Evolutionary conservation across 768 basidiomycete species (phyloP).

Genomic region (Rhodotorula graminis): DNA sequence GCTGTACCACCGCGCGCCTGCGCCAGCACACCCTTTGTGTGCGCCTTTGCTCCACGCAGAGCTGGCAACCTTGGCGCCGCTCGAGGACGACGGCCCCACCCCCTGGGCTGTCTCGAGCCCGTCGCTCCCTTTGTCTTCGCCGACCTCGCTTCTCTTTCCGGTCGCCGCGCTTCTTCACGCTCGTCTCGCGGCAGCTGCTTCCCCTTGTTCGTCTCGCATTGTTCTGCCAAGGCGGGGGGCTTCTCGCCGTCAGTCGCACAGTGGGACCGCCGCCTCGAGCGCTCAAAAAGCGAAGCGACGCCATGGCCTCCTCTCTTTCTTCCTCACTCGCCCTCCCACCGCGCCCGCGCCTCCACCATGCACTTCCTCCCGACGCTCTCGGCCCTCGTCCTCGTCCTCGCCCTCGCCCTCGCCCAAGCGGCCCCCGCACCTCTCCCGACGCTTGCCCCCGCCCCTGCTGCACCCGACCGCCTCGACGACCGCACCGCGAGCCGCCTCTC

Average conservation of each 20-base stretch:
- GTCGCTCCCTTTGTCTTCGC: not conserved
- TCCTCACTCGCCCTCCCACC: not conserved
- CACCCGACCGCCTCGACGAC: not conserved
- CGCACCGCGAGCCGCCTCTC: no score
- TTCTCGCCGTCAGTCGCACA: not conserved
- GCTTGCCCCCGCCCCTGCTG: not conserved
- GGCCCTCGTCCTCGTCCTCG: not conserved
- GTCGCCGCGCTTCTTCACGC: no score
- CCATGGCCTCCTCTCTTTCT: not conserved
- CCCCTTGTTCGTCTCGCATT: not conserved
- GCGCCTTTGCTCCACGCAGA: no score
- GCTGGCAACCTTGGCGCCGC: no score
- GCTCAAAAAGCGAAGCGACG: no score
- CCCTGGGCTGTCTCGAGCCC: not conserved
- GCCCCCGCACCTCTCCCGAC: not conserved
- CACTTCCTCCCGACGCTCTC: not conserved
- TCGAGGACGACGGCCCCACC: no score
- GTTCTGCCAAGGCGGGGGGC: not conserved
- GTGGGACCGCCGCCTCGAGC: not conserved
- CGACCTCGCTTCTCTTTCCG: not conserved
- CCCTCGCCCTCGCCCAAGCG: not conserved
- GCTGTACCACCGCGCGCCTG: no score
- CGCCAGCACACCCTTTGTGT: no score
- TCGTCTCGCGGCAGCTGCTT: not conserved
- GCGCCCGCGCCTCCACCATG: not conserved